Evolutionary conservation across 306 rosid genomes (phyloP).

Genomic region (Ziziphus jujuba): DNA sequence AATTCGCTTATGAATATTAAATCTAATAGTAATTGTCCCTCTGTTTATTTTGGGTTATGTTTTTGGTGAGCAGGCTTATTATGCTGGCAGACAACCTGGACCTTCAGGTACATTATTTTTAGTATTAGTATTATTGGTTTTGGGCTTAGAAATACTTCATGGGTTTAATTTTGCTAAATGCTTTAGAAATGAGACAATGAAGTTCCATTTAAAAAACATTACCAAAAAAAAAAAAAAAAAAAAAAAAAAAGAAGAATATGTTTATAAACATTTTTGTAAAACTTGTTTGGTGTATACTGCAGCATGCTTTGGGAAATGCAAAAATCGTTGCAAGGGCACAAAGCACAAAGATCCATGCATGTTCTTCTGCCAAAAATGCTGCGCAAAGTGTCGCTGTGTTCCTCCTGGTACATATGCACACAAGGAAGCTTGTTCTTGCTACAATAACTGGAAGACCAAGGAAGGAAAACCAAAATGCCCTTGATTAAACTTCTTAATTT

Average conservation of each 20-base stretch:
- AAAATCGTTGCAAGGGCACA: slow-evolving; percentile 74
- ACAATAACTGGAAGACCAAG: slow-evolving; percentile 92
- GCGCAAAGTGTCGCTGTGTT: slow-evolving; percentile 75
- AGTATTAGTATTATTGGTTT: neutral
- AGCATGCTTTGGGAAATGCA: slow-evolving; percentile 72
- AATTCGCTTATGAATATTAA: no score
- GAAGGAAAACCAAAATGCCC: slow-evolving; percentile 97
- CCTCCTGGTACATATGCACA: slow-evolving; percentile 83
- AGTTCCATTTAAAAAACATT: no score
- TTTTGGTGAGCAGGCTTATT: slow-evolving; percentile 39
- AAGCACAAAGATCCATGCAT: slow-evolving; percentile 94
- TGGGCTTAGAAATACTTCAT: neutral
- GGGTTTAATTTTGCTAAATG: no score
- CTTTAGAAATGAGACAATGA: no score
- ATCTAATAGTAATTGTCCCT: neutral
- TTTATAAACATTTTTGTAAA: no score
- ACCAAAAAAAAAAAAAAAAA: no score
- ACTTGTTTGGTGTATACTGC: neutral
- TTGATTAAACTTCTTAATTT: slow-evolving; percentile 10
- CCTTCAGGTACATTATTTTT: slow-evolving; percentile 47
- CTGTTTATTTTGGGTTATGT: neutral
- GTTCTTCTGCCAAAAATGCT: slow-evolving; percentile 91
- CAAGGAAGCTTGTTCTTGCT: slow-evolving; percentile 82
- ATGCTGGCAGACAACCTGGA: slow-evolving; percentile 36
- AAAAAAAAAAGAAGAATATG: no score